A percentile compares a stretch with the other conserved stretches of the same genome.
These are phyloP conservation scores for Camelina sativa DNA, from an alignment of 345 rosid species.

Conservation along the genomic window DNA sequence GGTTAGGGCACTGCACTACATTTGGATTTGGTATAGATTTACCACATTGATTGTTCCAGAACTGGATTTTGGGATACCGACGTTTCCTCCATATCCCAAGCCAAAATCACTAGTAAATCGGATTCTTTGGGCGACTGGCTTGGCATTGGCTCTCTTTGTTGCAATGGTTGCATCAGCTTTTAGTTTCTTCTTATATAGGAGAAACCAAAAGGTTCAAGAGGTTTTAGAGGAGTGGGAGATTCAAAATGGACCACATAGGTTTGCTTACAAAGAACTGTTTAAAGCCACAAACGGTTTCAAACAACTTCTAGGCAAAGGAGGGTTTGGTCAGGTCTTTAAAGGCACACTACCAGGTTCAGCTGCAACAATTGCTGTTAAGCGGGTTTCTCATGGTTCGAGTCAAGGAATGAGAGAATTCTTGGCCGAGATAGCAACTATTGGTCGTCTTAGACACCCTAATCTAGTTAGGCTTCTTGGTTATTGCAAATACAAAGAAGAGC, in stretches of 20 bases:
- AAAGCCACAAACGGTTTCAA: slow-evolving; percentile 38
- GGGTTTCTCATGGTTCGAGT: slow-evolving; percentile 23
- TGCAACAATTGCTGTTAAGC: slow-evolving; percentile 18
- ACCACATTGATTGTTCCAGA: slow-evolving; percentile 27
- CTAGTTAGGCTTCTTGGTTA: slow-evolving; percentile 52
- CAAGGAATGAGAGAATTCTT: slow-evolving; percentile 38
- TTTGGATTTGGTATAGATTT: slow-evolving; percentile 45
- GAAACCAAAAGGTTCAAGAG: slow-evolving; percentile 39
- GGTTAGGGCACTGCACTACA: slow-evolving; percentile 46
- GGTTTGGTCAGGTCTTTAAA: slow-evolving; percentile 35
- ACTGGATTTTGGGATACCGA: slow-evolving; percentile 26
- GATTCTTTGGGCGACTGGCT: slow-evolving; percentile 23
- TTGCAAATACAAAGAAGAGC: slow-evolving; percentile 44
- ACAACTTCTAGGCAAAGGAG: slow-evolving; percentile 36
- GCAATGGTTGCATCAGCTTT: slow-evolving; percentile 21
- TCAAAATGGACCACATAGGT: slow-evolving; percentile 31
- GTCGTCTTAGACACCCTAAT: slow-evolving; percentile 37
- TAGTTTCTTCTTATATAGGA: slow-evolving; percentile 21
- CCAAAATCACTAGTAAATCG: slow-evolving; percentile 1
- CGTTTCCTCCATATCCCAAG: slow-evolving; percentile 57
- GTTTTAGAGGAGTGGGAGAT: slow-evolving; percentile 40
- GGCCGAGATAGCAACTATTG: slow-evolving; percentile 36
- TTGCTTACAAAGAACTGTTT: slow-evolving; percentile 31
- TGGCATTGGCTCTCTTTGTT: slow-evolving; percentile 41
- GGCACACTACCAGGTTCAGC: slow-evolving; percentile 17